A percentile compares a stretch with the other conserved stretches of the same genome.
Conservation (phyloP, 2,329 filamentous ascomycete species). For the Rachicladosporium sp. region DNA sequence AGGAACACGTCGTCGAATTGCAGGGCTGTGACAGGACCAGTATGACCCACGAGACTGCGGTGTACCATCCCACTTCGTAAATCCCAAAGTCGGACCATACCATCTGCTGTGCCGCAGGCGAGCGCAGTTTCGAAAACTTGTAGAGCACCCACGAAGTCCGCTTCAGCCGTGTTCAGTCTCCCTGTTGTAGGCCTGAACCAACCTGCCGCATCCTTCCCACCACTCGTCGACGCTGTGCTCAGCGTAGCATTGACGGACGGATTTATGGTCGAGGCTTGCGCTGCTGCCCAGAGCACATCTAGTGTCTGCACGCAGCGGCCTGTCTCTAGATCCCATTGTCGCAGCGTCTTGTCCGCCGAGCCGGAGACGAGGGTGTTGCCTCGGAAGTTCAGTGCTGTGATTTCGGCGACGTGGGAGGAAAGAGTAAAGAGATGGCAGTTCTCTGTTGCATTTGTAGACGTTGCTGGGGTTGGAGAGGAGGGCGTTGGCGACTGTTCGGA, state of each 20-base stretch:
- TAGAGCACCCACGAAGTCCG: constrained; percentile 86
- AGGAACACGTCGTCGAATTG: constrained; percentile 95
- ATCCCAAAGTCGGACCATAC: constrained; percentile 96
- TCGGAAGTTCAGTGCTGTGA: constrained; percentile 84
- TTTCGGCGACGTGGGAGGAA: constrained; percentile 81
- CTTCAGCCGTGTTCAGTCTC: constrained; percentile 48
- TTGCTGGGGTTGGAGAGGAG: constrained; percentile 40
- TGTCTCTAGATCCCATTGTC: constrained; percentile 95
- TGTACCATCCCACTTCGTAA: constrained; percentile 93
- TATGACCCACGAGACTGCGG: constrained; percentile 87
- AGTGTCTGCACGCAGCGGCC: constrained; percentile 93
- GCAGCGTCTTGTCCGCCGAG: constrained; percentile 90
- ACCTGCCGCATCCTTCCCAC: constrained; percentile 16
- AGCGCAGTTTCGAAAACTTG: constrained; percentile 94
- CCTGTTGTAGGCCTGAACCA: constrained; percentile 59
- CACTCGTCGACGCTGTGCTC: constrained; percentile 4
- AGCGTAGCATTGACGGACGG: constrained; percentile 21
- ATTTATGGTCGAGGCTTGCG: constrained; percentile 62
- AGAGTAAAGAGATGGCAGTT: constrained; percentile 81
- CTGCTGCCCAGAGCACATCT: constrained; percentile 95
- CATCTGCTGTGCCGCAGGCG: constrained; percentile 91
- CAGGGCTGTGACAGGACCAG: constrained; percentile 81
- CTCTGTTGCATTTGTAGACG: constrained; percentile 61
- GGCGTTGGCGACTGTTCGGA: constrained; percentile 10
- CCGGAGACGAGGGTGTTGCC: constrained; percentile 87